Evolutionary conservation across 768 basidiomycete species (phyloP).

Genomic region (Cyathus striatus): DNA sequence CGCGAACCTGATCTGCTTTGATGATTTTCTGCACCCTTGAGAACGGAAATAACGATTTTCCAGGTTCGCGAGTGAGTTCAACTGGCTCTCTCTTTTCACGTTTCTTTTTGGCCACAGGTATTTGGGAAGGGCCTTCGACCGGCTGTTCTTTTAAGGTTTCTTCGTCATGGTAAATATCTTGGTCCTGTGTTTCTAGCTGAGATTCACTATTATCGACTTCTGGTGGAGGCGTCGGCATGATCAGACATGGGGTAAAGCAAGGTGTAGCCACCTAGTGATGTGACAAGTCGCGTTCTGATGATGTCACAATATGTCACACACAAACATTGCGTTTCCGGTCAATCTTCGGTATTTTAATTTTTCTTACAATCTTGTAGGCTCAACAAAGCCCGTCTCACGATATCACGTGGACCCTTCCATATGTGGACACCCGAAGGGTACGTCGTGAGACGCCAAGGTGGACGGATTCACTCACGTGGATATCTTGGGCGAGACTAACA

Average conservation of each 20-base stretch:
- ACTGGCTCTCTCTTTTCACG: constrained; percentile 20
- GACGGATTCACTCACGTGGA: too few relatives aligned
- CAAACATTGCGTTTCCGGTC: too few relatives aligned
- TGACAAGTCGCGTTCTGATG: constrained; percentile 1
- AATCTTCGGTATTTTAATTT: too few relatives aligned
- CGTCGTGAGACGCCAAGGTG: too few relatives aligned
- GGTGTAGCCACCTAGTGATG: neutral
- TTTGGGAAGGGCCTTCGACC: constrained; percentile 1
- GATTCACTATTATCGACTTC: constrained; percentile 3
- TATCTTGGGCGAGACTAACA: too few relatives aligned
- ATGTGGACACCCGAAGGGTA: too few relatives aligned
- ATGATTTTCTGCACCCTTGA: constrained; percentile 79
- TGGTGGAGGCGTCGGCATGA: neutral
- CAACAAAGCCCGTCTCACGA: too few relatives aligned
- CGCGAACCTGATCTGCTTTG: constrained; percentile 74
- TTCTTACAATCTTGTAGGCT: too few relatives aligned
- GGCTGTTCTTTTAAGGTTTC: neutral
- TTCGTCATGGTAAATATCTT: constrained; percentile 2
- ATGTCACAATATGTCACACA: constrained; percentile 1
- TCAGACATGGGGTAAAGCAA: neutral
- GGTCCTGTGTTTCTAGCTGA: constrained; percentile 6
- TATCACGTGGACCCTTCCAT: too few relatives aligned
- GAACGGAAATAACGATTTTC: constrained; percentile 73
- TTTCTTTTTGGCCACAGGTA: constrained; percentile 20
- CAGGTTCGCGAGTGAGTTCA: constrained; percentile 29